Percentiles rank a stretch among this genome's conserved stretches.
Conservation (phyloP, 495 filamentous ascomycete species). For the Neurospora terricola region DNA sequence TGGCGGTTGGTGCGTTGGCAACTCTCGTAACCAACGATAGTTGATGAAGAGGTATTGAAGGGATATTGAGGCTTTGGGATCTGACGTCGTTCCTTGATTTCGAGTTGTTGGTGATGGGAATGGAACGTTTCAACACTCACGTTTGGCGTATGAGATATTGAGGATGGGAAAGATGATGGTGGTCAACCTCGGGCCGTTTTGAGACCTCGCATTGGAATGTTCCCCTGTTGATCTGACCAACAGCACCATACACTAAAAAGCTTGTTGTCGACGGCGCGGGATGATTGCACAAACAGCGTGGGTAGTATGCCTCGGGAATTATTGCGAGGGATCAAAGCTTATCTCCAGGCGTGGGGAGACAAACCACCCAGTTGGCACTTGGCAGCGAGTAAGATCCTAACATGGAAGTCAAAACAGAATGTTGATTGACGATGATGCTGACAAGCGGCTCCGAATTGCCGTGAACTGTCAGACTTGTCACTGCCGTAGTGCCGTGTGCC, state of each 20-base stretch:
- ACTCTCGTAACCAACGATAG: neutral
- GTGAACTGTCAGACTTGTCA: neutral
- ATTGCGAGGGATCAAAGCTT: neutral
- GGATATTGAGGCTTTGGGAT: neutral
- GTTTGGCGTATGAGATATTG: neutral
- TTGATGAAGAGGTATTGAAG: neutral
- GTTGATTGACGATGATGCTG: neutral
- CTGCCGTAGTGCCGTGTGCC: neutral
- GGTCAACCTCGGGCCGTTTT: neutral
- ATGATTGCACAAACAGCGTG: neutral
- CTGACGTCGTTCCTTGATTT: neutral
- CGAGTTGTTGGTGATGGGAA: neutral
- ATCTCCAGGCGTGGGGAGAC: neutral
- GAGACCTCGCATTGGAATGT: neutral
- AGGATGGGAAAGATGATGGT: neutral
- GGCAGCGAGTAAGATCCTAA: neutral
- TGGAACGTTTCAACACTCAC: neutral
- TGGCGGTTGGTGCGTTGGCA: neutral
- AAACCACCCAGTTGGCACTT: neutral
- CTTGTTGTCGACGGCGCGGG: neutral
- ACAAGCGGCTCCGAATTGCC: neutral
- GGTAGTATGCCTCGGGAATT: neutral
- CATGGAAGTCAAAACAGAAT: neutral
- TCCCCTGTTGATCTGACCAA: neutral
- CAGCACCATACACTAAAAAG: neutral